Evolutionary conservation across 495 filamentous ascomycete genomes (phyloP).

Genomic region (Haplographium delicatum): DNA sequence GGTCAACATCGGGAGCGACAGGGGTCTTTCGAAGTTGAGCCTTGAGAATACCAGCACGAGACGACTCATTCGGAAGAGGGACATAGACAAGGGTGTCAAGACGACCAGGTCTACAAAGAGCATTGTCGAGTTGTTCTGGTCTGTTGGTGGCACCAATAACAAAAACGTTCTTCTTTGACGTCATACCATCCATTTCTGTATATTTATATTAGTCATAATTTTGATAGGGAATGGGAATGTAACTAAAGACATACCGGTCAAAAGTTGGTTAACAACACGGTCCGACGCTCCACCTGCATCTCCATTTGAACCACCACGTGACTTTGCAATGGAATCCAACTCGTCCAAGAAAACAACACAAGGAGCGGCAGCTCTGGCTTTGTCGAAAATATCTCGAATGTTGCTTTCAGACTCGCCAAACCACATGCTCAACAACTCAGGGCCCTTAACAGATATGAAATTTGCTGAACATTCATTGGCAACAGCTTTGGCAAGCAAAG

Average conservation of each 20-base stretch:
- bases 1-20: slow-evolving; percentile 78
- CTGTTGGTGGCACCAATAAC: slow-evolving; percentile 98
- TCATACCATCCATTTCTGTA: slow-evolving; percentile 97
- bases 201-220: slow-evolving; percentile 38
- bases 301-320: slow-evolving; percentile 92
- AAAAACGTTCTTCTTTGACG: slow-evolving; percentile 99
- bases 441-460: slow-evolving; percentile 98
- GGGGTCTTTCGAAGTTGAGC: slow-evolving; percentile 98
- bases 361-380: slow-evolving; percentile 95
- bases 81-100: slow-evolving; percentile 98
- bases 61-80: slow-evolving; percentile 84
- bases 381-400: slow-evolving; percentile 99
- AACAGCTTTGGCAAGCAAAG: slow-evolving; percentile 96
- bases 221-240: slow-evolving; percentile 1
- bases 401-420: slow-evolving; percentile 99
- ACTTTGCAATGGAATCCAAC: slow-evolving; percentile 98
- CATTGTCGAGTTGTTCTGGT: slow-evolving; percentile 96
- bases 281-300: slow-evolving; percentile 98
- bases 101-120: slow-evolving; percentile 96
- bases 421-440: slow-evolving; percentile 98
- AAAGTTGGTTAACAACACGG: slow-evolving; percentile 98
- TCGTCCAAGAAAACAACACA: slow-evolving; percentile 99
- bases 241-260: slow-evolving; percentile 89
- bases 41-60: slow-evolving; percentile 82
- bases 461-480: slow-evolving; percentile 99